phyloP scores from a whole-genome alignment of 306 rosid species.

The Potentilla sterilis region DNA sequence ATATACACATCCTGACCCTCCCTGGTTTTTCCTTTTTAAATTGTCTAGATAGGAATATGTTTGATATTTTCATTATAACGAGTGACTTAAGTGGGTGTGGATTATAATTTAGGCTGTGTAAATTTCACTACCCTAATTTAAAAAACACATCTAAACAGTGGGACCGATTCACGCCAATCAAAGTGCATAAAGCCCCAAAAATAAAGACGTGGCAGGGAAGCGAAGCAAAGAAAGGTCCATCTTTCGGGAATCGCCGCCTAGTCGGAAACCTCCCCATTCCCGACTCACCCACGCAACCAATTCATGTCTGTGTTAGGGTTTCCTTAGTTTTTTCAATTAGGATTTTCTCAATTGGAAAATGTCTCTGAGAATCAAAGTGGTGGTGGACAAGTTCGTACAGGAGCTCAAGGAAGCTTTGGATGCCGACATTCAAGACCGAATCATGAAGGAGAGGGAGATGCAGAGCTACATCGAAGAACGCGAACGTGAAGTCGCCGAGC shows the following conservation, averaged over 20 bases:
- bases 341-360: conserved; percentile 23
- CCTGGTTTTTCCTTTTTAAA: too few relatives aligned
- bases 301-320: not conserved
- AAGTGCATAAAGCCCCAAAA: too few relatives aligned
- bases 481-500: conserved; percentile 98
- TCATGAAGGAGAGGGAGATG: conserved; percentile 99
- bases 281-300: not conserved
- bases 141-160: too few relatives aligned
- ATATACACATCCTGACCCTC: too few relatives aligned
- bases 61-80: too few relatives aligned
- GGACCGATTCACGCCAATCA: too few relatives aligned
- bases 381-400: conserved; percentile 91
- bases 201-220: conserved; percentile 14
- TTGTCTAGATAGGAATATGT: too few relatives aligned
- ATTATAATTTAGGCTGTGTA: too few relatives aligned
- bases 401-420: conserved; percentile 95
- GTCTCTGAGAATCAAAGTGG: conserved; percentile 89
- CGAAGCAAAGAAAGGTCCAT: conserved; percentile 4
- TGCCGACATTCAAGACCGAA: conserved; percentile 91
- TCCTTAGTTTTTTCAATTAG: not conserved
- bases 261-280: not conserved
- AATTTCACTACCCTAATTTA: too few relatives aligned
- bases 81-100: too few relatives aligned
- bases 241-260: conserved; percentile 7
- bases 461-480: conserved; percentile 97